Conservation (phyloP, 352 stramenopile species). For the Thraustochytrium striatum region DNA sequence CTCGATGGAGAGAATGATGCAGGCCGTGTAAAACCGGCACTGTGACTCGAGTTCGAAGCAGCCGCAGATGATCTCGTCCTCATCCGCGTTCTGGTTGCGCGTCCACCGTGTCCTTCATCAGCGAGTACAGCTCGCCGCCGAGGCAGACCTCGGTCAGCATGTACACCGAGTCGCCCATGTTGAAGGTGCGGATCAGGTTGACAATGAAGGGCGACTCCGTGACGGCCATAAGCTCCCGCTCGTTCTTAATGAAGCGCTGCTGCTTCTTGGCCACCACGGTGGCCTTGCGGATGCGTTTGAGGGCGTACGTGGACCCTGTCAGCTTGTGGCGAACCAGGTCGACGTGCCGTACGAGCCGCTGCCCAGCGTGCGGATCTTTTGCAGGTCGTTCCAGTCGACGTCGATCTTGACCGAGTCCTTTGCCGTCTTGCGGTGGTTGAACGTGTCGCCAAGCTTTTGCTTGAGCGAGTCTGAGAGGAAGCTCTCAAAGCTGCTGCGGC, state of each 20-base stretch:
- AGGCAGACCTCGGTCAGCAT: conserved; percentile 97
- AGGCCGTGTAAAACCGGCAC: conserved; percentile 84
- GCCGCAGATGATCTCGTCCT: conserved; percentile 44
- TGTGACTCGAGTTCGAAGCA: conserved; percentile 50
- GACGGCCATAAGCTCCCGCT: conserved; percentile 94
- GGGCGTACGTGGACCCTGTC: conserved; percentile 81
- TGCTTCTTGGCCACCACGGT: conserved; percentile 95
- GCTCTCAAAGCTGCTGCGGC: conserved; percentile 41
- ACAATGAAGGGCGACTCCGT: conserved; percentile 96
- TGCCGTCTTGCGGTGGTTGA: conserved; percentile 20
- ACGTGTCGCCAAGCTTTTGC: conserved; percentile 54
- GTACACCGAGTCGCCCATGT: conserved; percentile 89
- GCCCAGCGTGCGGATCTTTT: conserved; percentile 83
- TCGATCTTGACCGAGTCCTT: conserved; percentile 32
- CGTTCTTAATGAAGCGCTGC: conserved; percentile 96
- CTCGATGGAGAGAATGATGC: conserved; percentile 87
- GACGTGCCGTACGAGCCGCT: conserved; percentile 94
- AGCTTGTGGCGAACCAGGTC: conserved; percentile 82
- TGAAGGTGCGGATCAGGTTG: conserved; percentile 89
- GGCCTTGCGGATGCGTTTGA: conserved; percentile 93
- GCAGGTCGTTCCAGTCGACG: conserved; percentile 74
- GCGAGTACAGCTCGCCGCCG: conserved; percentile 91
- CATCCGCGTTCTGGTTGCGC: background rate
- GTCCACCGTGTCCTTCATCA: conserved; percentile 63
- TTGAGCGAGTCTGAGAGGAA: conserved; percentile 49